Evolutionary conservation across 768 basidiomycete genomes (phyloP).

Genomic region (Leccinellum albellum): DNA sequence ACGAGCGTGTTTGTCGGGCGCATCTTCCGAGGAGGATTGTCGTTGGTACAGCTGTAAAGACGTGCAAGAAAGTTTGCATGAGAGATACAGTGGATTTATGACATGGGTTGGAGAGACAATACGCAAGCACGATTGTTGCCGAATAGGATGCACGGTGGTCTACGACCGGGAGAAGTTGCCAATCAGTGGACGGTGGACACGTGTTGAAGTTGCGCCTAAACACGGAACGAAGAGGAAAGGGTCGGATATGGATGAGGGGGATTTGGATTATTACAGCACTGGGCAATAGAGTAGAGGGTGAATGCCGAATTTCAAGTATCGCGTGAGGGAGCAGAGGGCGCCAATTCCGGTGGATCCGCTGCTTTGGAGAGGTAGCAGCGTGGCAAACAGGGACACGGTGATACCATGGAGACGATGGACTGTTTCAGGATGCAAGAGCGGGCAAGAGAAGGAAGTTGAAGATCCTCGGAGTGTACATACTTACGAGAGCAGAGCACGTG

Average conservation of each 20-base stretch:
- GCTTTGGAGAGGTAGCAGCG: not conserved
- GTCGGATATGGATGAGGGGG: not conserved
- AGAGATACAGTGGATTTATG: not conserved
- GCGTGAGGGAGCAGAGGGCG: not conserved
- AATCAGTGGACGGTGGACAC: constrained; percentile 10
- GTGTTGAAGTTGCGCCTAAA: constrained; percentile 8
- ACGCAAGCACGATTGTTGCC: too few relatives aligned
- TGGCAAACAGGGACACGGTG: constrained; percentile 6
- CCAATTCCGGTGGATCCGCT: not conserved
- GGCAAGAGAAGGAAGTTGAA: not conserved
- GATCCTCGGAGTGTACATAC: constrained; percentile 6
- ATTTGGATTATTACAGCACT: not conserved
- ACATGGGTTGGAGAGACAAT: not conserved
- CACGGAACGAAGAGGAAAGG: not conserved
- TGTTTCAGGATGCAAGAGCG: not conserved
- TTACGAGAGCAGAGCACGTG: not conserved
- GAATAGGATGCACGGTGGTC: not conserved
- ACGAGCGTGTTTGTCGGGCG: not conserved
- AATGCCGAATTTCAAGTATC: not conserved
- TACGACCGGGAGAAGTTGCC: not conserved
- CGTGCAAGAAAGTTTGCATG: not conserved
- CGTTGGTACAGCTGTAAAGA: not conserved
- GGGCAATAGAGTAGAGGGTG: not conserved
- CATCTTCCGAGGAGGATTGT: not conserved
- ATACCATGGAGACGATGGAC: not conserved